Evolutionary conservation across 306 rosid genomes (phyloP), one percentile per base, ranked within the genome.

Genomic region (Leucaena leucocephala): DNA sequence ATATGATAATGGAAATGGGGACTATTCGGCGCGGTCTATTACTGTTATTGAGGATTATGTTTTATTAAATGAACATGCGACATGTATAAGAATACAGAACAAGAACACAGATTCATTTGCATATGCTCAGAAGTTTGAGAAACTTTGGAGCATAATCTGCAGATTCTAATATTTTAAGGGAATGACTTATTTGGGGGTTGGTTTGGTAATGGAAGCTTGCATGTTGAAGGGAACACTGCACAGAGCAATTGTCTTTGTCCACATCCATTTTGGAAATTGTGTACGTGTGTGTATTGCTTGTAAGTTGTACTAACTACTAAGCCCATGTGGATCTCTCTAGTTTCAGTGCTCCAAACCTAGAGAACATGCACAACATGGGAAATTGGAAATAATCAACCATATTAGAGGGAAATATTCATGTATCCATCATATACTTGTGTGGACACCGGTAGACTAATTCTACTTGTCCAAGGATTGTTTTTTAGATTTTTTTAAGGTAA

Each of bases 211-310:
- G 82, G 86, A 72, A 83, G 86, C 52, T 79, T 82, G 88, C 89
- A 85, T 75, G 83, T 67, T 72, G 82, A n/a, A 77, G 78, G 81
- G 86, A 85, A 81, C 82, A 67, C 35, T 77, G 77, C 85, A 75
- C 48, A 78, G 48, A 50, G 79, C 84, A 33, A n/a, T 52, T 78
- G 82, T 27, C 27, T 27, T 27, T 27, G 27, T 85, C 86, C 88
- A 83, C 89, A 71, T 89, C 82, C 83, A 74, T 72, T 88, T 84
- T 67, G 82, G 85, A 79, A 86, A 85, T 81, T 82, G 90, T 83
- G 15, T 58, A 11, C 14, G 62, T 55, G 86, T 58, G 74, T 15
- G 80, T 83, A 27, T 27, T 27, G 27, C 27, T 27, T 27, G 27
- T 27, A 27, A 27, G 27, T 80, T 77, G 82, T 71, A 63, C 79